Percentiles rank a stretch among this genome's conserved stretches.
phyloP scores from a whole-genome alignment of 805 yeast species.

The Candida fluviatilis region DNA sequence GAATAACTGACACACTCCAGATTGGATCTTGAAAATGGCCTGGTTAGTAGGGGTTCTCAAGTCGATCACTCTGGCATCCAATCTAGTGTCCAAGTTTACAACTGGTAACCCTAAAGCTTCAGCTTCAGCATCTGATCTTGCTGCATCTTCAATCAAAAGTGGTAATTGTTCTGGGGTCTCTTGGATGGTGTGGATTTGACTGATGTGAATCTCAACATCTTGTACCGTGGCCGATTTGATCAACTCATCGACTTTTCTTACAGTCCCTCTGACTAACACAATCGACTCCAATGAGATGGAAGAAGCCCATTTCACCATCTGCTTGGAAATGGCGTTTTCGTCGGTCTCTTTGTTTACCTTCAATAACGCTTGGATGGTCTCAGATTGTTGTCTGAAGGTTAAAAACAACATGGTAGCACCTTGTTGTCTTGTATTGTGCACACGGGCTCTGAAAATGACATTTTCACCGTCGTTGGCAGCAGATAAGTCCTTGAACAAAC shows the following conservation, averaged over 20 bases:
- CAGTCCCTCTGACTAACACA: constrained; percentile 84
- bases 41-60: constrained; percentile 96
- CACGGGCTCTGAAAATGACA: constrained; percentile 87
- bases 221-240: constrained; percentile 89
- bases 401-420: constrained; percentile 92
- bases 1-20: constrained; percentile 84
- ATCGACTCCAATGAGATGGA: constrained; percentile 83
- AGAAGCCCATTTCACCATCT: constrained; percentile 95
- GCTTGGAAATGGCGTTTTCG: constrained; percentile 63
- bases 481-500: constrained; percentile 51
- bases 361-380: constrained; percentile 77
- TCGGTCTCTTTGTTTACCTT: constrained; percentile 65
- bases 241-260: constrained; percentile 78
- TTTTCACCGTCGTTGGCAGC: constrained; percentile 68
- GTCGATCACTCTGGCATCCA: constrained; percentile 93
- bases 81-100: constrained; percentile 93
- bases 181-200: constrained; percentile 69
- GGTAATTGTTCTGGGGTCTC: constrained; percentile 94
- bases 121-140: constrained; percentile 91
- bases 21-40: constrained; percentile 91
- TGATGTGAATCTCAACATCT: constrained; percentile 79
- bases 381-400: constrained; percentile 86
- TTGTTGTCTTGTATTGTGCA: constrained; percentile 90
- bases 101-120: constrained; percentile 88
- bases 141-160: constrained; percentile 91